Base-by-base conservation (phyloP, 768 basidiomycete genomes). In the Chlorophyllum brunneum region DNA sequence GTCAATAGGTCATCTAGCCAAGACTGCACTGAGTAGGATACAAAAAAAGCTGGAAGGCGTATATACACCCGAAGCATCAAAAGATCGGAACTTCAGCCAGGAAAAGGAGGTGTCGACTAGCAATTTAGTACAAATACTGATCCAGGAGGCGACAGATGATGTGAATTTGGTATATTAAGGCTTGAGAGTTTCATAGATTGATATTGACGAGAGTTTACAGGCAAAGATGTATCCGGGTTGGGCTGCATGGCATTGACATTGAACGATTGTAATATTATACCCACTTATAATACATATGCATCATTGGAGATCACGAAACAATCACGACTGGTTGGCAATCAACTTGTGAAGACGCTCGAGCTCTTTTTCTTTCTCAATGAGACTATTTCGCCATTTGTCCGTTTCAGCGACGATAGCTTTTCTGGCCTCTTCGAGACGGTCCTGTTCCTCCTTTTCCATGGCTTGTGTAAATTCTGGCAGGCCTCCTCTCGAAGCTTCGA, bases 141-240 rank as follows among this genome's bases (percentile, higher is more conserved):
- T 98, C 52, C 86, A 91, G 61, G 91, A 97, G 64, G 92, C 97
- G 13, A 90, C 81, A 2, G 83, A 85, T 66, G 61, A 70, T 2
- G 67, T 64, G 18, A 94, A 97, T 62, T 67, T 99, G 68, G 76
- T 74, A 54, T 54, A 72, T 65, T 29, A 15, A 5, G 9, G 20
- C 13, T 24, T 8, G 16, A 26, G 7, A 37, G 26, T 29, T 36
- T 5, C 29, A 6, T 10, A 45, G 3, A 22, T 23, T 24, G 36
- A 27, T 22, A 22, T 41, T 59, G 24, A 65, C 55, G 58, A 20
- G 18, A 15, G 24, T n/a, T 39, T 47, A 31, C 61, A 95, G 93
- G 79, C 79, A 10, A 84, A 79, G 63, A 97, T 97, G 95, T 97
- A 95, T 69, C 79, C 83, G 36, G 94, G 87, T 10, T 95, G 92